These are phyloP conservation scores for Platanthera zijinensis DNA, from an alignment of 106 monocot genomes.

Conservation along the genomic window DNA sequence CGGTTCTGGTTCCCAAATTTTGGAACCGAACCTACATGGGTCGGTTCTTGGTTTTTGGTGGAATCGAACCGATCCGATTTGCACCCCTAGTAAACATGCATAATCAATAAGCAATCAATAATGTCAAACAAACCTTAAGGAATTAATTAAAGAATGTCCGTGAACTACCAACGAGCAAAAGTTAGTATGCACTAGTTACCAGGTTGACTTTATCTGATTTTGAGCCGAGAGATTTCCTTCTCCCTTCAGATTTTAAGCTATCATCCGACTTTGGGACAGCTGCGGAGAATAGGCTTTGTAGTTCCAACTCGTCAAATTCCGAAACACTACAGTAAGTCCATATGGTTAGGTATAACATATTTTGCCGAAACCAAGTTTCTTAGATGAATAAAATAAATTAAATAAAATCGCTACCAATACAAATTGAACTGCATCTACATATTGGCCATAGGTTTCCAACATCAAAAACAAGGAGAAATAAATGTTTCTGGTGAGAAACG, in stretches of 20 bases:
- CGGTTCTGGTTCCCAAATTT: no score
- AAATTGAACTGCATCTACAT: background rate
- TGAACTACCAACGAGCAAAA: background rate
- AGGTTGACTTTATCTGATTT: constrained; percentile 94
- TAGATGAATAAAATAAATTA: background rate
- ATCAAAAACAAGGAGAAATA: background rate
- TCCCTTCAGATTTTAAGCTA: constrained; percentile 61
- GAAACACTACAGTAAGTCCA: constrained; percentile 46
- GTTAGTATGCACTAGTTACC: constrained; percentile 32
- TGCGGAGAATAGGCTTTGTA: constrained; percentile 85
- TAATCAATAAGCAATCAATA: background rate
- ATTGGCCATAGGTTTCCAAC: background rate
- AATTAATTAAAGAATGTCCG: background rate
- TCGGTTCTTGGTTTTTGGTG: no score
- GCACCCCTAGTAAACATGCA: background rate
- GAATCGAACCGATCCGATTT: no score
- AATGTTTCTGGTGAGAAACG: background rate
- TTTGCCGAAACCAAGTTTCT: background rate
- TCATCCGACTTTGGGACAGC: constrained; percentile 68
- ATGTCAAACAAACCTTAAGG: background rate
- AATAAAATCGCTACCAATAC: background rate
- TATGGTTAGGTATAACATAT: background rate
- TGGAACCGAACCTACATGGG: no score
- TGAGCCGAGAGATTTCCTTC: constrained; percentile 85
- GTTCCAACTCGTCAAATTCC: constrained; percentile 92